Conservation (phyloP, 2,329 filamentous ascomycete genomes). For the Curvularia spicifera region DNA sequence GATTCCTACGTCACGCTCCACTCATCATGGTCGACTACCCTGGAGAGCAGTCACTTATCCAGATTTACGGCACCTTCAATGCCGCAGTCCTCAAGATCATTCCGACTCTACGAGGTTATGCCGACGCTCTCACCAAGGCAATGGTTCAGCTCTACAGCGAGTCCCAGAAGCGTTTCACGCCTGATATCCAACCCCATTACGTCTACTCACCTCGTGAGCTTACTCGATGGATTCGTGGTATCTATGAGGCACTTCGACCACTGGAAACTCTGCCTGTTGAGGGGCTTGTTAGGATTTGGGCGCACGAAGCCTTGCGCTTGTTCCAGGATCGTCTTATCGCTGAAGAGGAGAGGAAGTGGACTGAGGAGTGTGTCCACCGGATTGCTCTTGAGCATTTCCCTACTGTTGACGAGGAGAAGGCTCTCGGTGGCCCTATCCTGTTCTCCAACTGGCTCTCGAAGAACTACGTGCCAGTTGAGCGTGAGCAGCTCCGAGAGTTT, state of each 20-base stretch:
- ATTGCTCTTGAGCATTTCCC: constrained; percentile 94
- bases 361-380: constrained; percentile 81
- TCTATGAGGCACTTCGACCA: constrained; percentile 95
- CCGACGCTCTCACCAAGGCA: constrained; percentile 89
- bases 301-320: constrained; percentile 91
- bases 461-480: constrained; percentile 96
- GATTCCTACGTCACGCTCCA: constrained; percentile 96
- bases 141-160: constrained; percentile 98
- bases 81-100: constrained; percentile 95
- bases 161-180: constrained; percentile 92
- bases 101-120: constrained; percentile 90
- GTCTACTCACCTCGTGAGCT: constrained; percentile 99
- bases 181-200: constrained; percentile 97
- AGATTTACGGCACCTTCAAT: constrained; percentile 99
- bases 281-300: constrained; percentile 95
- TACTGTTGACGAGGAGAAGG: constrained; percentile 88
- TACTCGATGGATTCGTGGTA: constrained; percentile 94
- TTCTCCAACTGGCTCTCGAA: constrained; percentile 99
- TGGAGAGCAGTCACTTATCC: constrained; percentile 88
- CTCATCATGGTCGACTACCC: constrained; percentile 99
- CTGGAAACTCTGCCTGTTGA: constrained; percentile 87
- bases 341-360: constrained; percentile 95
- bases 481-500: constrained; percentile 93
- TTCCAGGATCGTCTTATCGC: constrained; percentile 97
- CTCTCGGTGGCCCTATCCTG: constrained; percentile 88